Evolutionary conservation across 1,284 basidiomycete genomes (phyloP).

Genomic region (Naganishia albida): DNA sequence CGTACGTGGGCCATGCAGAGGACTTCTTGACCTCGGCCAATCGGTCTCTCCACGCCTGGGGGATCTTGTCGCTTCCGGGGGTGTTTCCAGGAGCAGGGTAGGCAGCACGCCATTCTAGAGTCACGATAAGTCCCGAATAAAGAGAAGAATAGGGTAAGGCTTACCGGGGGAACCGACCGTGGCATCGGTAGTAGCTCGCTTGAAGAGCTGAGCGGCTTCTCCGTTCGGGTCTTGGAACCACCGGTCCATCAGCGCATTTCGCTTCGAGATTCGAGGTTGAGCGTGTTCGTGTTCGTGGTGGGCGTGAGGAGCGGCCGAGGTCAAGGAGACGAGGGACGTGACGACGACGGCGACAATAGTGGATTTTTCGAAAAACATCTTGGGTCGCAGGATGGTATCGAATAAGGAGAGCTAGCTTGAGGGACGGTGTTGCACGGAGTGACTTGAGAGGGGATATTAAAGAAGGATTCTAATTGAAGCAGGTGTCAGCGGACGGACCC

Average conservation of each 20-base stretch:
- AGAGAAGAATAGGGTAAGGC: not conserved
- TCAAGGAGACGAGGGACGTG: slow-evolving; percentile 7
- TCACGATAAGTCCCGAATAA: not conserved
- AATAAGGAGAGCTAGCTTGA: not conserved
- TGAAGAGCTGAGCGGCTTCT: slow-evolving; percentile 32
- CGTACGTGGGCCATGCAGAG: slow-evolving; percentile 35
- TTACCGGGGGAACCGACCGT: slow-evolving; percentile 30
- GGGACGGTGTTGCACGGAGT: not conserved
- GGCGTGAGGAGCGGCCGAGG: slow-evolving; percentile 18
- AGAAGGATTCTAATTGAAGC: not conserved
- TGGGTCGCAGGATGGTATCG: not conserved
- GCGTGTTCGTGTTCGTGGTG: slow-evolving; percentile 9
- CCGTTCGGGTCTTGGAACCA: slow-evolving; percentile 28
- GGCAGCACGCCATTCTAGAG: slow-evolving; percentile 32
- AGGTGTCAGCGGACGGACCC: not conserved
- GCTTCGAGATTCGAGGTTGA: slow-evolving; percentile 11
- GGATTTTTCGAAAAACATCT: slow-evolving; percentile 20
- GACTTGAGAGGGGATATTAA: not conserved
- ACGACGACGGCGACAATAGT: slow-evolving; percentile 4
- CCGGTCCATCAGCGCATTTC: slow-evolving; percentile 14
- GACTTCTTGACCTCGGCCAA: slow-evolving; percentile 34
- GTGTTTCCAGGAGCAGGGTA: slow-evolving; percentile 43
- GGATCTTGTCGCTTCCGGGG: slow-evolving; percentile 39
- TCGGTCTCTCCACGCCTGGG: slow-evolving; percentile 48
- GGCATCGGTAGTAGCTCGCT: slow-evolving; percentile 36